Base-by-base conservation (phyloP, 805 yeast species). In the Metschnikowia amazonensis region DNA sequence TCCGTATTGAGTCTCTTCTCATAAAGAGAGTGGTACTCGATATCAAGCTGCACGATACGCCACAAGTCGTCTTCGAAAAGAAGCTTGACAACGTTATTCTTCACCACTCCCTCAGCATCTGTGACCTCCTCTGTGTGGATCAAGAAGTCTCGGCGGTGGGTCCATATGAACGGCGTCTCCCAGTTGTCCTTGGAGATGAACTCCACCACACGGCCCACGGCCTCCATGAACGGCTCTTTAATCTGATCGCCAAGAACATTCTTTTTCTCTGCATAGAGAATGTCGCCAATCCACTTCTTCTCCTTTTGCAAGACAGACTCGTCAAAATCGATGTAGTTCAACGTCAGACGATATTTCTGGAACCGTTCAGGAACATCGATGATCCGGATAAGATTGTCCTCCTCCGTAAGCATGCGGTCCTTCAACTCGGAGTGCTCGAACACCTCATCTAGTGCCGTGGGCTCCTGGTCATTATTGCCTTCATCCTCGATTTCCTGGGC, bases 111-210 rank as follows among this genome's bases (percentile, higher is more conserved):
- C 32, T 72, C 75, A 13, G 64, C 70, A 31, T 63, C 64, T 24
- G 60, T 56, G 13, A 63, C 62, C 31, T 79, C 79, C 34, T 75
- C 75, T 8, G 87, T 77, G 56, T 73, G 73, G 48, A 86, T 69
- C 16, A 89, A 72, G 60, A 86, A 89, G 65, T 94, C 98, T 66
- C 95, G 86, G 63, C 98, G 86, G 61, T 89, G 96, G 21, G 89
- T 86, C 86, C 96, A 89, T 49, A 94, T 89, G 58, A 89, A 87
- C 9, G 99, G 98, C 4, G 92, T 96, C 62, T 94, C 99, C 52
- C 85, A 75, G 47, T 82, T 76, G 40, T 90, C 95, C 56, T 80
- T 81, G 11, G 89, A 75, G 25, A 94, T 70, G 53, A 81, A 89
- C 59, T 74, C 86, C 58, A 78, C 83, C 36, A 76, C 87, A 65